Percentiles rank a stretch among this genome's conserved stretches.
Conservation (phyloP, 805 yeast species). For the Kluyveromyces wickerhamii region DNA sequence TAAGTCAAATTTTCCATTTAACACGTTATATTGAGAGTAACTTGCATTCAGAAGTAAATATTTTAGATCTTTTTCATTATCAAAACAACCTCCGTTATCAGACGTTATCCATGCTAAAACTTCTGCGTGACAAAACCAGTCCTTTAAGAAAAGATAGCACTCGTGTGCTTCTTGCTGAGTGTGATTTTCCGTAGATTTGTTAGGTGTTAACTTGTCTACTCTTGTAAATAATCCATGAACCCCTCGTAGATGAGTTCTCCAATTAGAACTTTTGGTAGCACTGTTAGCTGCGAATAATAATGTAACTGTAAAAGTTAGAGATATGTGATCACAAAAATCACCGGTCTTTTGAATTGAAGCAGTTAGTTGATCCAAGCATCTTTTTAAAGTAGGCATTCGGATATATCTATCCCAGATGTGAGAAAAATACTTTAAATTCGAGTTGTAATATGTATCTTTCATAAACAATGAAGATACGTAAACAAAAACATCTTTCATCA, state of each 20-base stretch:
- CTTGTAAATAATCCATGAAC: conserved; percentile 4
- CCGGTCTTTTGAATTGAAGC: conserved; percentile 1
- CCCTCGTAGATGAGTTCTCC: conserved; percentile 10
- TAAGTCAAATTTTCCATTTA: conserved; percentile 2
- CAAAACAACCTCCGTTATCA: conserved; percentile 10
- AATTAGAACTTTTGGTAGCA: conserved; percentile 3
- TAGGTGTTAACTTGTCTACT: conserved; percentile 3
- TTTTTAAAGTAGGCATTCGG: conserved; percentile 10
- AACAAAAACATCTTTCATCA: conserved; percentile 6
- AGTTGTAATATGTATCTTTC: conserved; percentile 7
- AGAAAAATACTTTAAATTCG: conserved; percentile 2
- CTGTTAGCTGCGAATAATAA: conserved; percentile 8
- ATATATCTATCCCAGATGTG: conserved; percentile 11
- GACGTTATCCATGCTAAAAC: conserved; percentile 9
- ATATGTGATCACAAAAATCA: conserved; percentile 4
- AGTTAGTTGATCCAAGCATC: conserved; percentile 6
- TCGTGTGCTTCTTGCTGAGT: conserved; percentile 3
- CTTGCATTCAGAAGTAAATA: background rate
- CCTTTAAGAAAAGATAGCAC: conserved; percentile 6
- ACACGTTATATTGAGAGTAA: conserved; percentile 4
- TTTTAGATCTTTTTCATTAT: conserved; percentile 2
- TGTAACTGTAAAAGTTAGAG: conserved; percentile 7
- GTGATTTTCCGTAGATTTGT: background rate
- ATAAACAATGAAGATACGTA: conserved; percentile 8
- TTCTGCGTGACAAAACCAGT: conserved; percentile 8